A percentile compares a stretch with the other conserved stretches of the same genome.
phyloP scores from a whole-genome alignment of 257 asterid species.

The Nicotiana noctiflora region DNA sequence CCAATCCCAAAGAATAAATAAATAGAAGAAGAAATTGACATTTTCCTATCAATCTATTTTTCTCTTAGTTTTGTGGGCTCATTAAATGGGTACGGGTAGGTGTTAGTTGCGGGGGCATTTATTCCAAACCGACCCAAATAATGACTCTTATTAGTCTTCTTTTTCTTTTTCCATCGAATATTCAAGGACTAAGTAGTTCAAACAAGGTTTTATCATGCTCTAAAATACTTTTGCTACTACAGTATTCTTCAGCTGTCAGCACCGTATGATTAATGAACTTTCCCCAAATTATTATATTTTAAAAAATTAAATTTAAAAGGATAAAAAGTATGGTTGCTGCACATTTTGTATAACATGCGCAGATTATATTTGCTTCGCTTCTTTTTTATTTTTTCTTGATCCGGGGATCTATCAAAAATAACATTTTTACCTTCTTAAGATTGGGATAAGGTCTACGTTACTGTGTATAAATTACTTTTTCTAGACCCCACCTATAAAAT shows the following conservation, averaged over 20 bases:
- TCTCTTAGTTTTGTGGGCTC: constrained; percentile 5
- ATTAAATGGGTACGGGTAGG: constrained; percentile 18
- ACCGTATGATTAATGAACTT: background rate
- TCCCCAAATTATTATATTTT: background rate
- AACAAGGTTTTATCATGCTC: background rate
- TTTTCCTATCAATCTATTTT: background rate
- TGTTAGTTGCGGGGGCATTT: constrained; percentile 9
- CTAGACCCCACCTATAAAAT: too few species aligned
- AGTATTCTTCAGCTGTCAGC: background rate
- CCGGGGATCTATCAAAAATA: too few species aligned
- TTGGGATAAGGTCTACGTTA: too few species aligned
- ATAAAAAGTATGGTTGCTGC: background rate
- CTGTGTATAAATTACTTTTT: fast-evolving
- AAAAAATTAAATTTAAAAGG: background rate
- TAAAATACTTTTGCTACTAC: background rate
- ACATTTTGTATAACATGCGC: too few species aligned
- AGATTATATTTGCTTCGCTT: too few species aligned
- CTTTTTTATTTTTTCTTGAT: too few species aligned
- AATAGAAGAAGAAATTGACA: background rate
- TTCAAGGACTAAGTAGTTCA: background rate
- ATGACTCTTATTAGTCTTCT: background rate
- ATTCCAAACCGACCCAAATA: constrained; percentile 18
- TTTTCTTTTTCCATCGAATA: background rate
- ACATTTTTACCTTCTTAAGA: fast-evolving
- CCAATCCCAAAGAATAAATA: background rate